Evolutionary conservation across 371 early-diverging fungal genomes (phyloP), one percentile per base, ranked within the genome.

Genomic region (Neoconidiobolus thromboides): DNA sequence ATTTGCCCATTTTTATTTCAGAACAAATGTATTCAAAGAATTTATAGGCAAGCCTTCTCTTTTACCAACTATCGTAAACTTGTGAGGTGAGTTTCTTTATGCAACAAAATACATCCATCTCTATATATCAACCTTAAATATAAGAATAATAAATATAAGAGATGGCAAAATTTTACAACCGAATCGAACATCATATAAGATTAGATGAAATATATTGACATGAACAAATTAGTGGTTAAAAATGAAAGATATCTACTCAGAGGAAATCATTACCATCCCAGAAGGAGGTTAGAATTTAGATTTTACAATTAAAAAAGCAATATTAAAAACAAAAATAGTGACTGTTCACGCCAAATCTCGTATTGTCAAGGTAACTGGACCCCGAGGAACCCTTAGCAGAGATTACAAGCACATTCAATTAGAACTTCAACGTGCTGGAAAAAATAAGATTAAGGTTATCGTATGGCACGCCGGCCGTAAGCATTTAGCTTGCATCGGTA

Each of bases 391-490:
- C 43, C 77, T 98, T 67, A 73, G 63, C 73, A 91, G 93, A 82
- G 86, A 90, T 79, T 81, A 98, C 73, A 82, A 91, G 67, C 98
- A 97, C 76, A 80, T 96, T 71, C 79, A 89, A 76, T 76, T 96
- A 70, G 96, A 96, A 69, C 79, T 97, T 69, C 78, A 77, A 65
- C 48, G 65, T 51, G 71, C 71, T 65, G 71, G 73, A 61, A 82
- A 81, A 68, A 71, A 73, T 62, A 78, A 77, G 68, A 73, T 98
- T 68, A 75, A 73, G 63, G 83, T 99, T 62, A 76, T 82, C 63
- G 91, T 99, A 63, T 98, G 96, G 91, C 92, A 94, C 80, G 99
- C 96, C 62, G 81, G 74, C 69, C 92, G 94, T 71, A 97, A 97
- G 90, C 96, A 98, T 77, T 78, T 89, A 68, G 95, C 95, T 60